These are phyloP conservation scores for Omphalea diandra DNA, from an alignment of 441 rosid genomes.

Conservation along the genomic window DNA sequence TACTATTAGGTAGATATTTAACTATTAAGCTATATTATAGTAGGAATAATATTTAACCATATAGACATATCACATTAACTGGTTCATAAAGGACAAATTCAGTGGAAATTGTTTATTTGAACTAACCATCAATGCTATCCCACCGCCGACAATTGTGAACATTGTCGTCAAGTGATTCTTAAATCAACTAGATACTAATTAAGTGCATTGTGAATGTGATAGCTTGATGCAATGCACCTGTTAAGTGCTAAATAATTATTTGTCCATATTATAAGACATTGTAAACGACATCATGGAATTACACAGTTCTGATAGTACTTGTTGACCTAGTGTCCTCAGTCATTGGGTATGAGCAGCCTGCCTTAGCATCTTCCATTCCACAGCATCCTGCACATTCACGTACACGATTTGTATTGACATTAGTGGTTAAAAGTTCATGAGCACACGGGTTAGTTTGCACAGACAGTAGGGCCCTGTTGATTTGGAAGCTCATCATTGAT, in stretches of 20 bases:
- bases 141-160: neutral
- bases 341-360: neutral
- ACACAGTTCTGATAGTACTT: no score
- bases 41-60: no score
- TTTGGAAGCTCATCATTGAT: neutral
- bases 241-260: no score
- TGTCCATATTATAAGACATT: no score
- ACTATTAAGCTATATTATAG: no score
- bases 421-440: neutral
- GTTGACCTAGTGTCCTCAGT: neutral
- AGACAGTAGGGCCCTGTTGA: neutral
- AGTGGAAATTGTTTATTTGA: neutral
- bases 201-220: neutral
- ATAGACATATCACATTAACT: no score
- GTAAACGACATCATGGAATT: no score
- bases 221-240: neutral
- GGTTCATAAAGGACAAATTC: neutral
- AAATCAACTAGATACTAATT: no score
- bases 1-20: no score
- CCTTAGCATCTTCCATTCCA: neutral
- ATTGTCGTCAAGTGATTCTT: neutral
- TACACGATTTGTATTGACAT: neutral
- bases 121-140: neutral
- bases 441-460: neutral
- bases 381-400: neutral